A percentile compares a stretch with the other conserved stretches of the same genome.
phyloP scores from a whole-genome alignment of 176 grass and related monocot genomes.

The Pontederia paniculata region DNA sequence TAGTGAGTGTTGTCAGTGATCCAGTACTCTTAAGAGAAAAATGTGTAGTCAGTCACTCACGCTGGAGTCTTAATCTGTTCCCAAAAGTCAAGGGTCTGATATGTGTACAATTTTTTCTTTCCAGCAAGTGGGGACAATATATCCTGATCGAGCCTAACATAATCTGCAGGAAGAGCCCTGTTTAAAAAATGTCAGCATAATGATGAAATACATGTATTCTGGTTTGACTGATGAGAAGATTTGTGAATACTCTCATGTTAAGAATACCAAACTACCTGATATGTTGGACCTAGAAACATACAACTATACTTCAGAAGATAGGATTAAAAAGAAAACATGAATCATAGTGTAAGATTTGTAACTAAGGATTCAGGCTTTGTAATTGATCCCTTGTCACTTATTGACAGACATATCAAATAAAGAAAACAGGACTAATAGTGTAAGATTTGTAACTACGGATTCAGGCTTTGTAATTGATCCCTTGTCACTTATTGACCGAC shows the following conservation, averaged over 20 bases:
- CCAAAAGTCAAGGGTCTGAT: constrained; percentile 90
- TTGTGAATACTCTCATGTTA: neutral
- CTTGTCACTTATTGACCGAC: too few species aligned
- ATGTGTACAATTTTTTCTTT: constrained; percentile 95
- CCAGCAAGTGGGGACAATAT: constrained; percentile 94
- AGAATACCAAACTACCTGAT: neutral
- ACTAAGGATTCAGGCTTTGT: too few species aligned
- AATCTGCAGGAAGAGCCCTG: constrained; percentile 85
- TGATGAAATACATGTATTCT: neutral
- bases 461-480: too few species aligned
- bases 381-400: too few species aligned
- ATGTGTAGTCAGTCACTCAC: constrained; percentile 27
- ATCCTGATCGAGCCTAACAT: constrained; percentile 98
- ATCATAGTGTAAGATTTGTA: too few species aligned
- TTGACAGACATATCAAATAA: too few species aligned
- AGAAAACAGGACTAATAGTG: too few species aligned
- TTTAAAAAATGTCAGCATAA: constrained; percentile 29
- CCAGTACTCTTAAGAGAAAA: neutral
- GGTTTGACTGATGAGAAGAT: neutral
- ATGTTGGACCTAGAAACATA: neutral
- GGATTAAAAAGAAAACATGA: too few species aligned
- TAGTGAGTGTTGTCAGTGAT: constrained; percentile 5
- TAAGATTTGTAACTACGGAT: too few species aligned
- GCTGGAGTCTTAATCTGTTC: constrained; percentile 99
- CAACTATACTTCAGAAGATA: too few species aligned